Evolutionary conservation across 495 filamentous ascomycete genomes (phyloP).

Genomic region (Evansstolkia leycettana): DNA sequence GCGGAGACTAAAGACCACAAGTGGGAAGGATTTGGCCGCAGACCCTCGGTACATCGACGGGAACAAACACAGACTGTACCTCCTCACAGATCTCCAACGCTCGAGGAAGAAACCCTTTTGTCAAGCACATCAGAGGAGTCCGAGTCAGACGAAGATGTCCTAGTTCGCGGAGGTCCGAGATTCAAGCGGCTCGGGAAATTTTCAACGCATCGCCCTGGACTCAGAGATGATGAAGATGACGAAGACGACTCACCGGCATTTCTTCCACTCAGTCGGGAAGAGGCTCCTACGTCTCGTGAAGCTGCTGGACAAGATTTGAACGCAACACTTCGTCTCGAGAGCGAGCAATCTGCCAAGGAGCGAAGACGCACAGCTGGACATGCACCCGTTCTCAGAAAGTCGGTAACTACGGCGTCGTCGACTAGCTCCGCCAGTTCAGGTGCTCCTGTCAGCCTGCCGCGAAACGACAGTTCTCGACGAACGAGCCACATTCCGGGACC

Average conservation of each 20-base stretch:
- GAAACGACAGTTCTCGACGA: conserved; percentile 8
- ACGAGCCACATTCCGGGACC: conserved; percentile 12
- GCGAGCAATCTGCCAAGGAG: conserved; percentile 27
- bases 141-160: conserved; percentile 45
- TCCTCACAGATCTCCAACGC: conserved; percentile 20
- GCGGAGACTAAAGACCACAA: conserved; percentile 21
- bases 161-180: conserved; percentile 24
- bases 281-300: conserved; percentile 9
- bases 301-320: conserved; percentile 38
- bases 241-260: conserved; percentile 55
- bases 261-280: conserved; percentile 45
- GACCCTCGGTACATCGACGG: conserved; percentile 17
- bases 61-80: conserved; percentile 14
- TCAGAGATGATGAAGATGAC: conserved; percentile 30
- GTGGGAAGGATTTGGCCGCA: conserved; percentile 22
- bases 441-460: conserved; percentile 12
- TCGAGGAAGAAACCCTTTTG: conserved; percentile 24
- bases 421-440: conserved; percentile 44
- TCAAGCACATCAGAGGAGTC: conserved; percentile 21
- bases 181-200: conserved; percentile 29
- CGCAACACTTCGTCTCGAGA: conserved; percentile 44
- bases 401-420: conserved; percentile 47
- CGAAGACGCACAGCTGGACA: conserved; percentile 22
- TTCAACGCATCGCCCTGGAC: conserved; percentile 21
- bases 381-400: conserved; percentile 15